Evolutionary conservation across 768 basidiomycete genomes (phyloP).

Genomic region (Tylopilus sp.): DNA sequence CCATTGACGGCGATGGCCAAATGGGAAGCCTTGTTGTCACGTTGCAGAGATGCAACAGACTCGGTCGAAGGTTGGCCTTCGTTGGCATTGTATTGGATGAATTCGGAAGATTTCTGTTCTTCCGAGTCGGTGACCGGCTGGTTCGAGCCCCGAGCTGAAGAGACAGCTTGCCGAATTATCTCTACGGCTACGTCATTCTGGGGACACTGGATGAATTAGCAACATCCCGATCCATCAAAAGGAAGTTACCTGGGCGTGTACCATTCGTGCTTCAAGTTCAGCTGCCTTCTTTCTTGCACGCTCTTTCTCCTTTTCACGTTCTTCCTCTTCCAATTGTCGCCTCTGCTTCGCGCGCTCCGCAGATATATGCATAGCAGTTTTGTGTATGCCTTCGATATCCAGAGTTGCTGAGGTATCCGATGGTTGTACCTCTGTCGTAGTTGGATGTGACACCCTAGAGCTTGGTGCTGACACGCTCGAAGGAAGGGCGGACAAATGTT

Average conservation of each 20-base stretch:
- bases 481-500: constrained; percentile 29
- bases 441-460: constrained; percentile 34
- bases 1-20: constrained; percentile 18
- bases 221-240: constrained; percentile 4
- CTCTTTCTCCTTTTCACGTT: constrained; percentile 75
- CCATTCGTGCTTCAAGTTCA: constrained; percentile 69
- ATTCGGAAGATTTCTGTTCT: constrained; percentile 3
- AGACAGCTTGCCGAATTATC: constrained; percentile 47
- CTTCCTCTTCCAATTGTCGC: constrained; percentile 79
- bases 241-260: constrained; percentile 26
- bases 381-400: constrained; percentile 64
- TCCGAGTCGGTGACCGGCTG: constrained; percentile 6
- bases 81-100: constrained; percentile 11
- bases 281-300: constrained; percentile 77
- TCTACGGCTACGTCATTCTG: constrained; percentile 39
- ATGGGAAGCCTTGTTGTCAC: constrained; percentile 7
- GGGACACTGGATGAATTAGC: constrained; percentile 6
- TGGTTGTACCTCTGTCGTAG: constrained; percentile 34
- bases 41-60: constrained; percentile 24
- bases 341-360: constrained; percentile 81
- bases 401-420: constrained; percentile 28
- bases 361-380: constrained; percentile 78
- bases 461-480: constrained; percentile 4
- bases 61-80: constrained; percentile 36
- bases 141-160: constrained; percentile 16